Percentiles rank a stretch among this genome's conserved stretches.
These are phyloP conservation scores for Peronospora tabacina DNA, from an alignment of 352 stramenopile genomes.

Conservation along the genomic window DNA sequence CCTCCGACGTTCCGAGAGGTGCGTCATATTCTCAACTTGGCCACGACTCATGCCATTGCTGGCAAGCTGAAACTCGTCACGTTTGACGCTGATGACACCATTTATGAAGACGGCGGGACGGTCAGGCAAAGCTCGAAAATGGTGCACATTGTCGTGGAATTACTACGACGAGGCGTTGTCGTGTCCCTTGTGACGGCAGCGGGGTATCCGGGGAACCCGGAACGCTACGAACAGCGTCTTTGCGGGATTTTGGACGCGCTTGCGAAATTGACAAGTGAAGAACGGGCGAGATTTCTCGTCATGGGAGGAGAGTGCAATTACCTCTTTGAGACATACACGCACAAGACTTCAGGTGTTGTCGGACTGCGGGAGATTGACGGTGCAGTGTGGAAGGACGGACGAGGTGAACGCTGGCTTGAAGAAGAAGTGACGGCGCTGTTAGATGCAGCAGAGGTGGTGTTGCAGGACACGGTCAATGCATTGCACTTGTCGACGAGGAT, in stretches of 20 bases:
- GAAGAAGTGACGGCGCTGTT: constrained; percentile 77
- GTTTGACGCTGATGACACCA: constrained; percentile 83
- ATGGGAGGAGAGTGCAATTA: constrained; percentile 98
- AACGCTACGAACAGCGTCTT: constrained; percentile 65
- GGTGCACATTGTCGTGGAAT: constrained; percentile 59
- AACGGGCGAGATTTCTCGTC: constrained; percentile 76
- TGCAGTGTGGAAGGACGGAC: constrained; percentile 69
- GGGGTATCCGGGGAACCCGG: constrained; percentile 61
- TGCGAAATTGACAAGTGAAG: constrained; percentile 35
- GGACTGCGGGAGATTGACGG: constrained; percentile 61
- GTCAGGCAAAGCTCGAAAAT: constrained; percentile 63
- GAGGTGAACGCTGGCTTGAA: constrained; percentile 81
- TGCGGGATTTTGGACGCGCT: constrained; percentile 70
- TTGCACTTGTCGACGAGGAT: constrained; percentile 82
- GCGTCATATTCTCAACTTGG: constrained; percentile 78
- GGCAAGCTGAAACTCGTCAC: constrained; percentile 73
- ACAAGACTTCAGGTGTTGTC: constrained; percentile 34
- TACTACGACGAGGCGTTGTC: constrained; percentile 60
- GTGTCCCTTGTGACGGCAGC: constrained; percentile 81
- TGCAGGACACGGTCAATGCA: constrained; percentile 66
- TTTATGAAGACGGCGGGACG: constrained; percentile 77
- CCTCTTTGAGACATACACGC: constrained; percentile 68
- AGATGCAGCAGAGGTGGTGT: constrained; percentile 66
- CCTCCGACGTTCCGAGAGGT: constrained; percentile 82
- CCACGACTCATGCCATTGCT: constrained; percentile 65